phyloP scores from a whole-genome alignment of 768 basidiomycete genomes.

The Termitomyces sp. region DNA sequence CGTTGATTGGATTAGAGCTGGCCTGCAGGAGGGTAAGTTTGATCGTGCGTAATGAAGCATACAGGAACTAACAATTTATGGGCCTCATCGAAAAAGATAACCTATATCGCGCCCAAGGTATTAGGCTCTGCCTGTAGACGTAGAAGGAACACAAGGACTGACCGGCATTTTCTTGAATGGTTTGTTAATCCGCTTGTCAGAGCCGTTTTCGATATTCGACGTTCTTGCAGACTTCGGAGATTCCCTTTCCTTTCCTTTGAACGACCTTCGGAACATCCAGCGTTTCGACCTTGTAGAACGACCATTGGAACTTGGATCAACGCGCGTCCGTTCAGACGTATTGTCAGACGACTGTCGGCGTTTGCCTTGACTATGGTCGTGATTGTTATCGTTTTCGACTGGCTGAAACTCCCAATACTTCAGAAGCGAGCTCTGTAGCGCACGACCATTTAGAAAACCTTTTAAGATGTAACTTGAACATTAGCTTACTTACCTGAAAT shows the following conservation, averaged over 20 bases:
- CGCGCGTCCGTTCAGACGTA: slow-evolving; percentile 41
- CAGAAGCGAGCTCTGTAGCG: slow-evolving; percentile 56
- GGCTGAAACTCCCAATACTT: slow-evolving; percentile 72
- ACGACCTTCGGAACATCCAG: slow-evolving; percentile 29
- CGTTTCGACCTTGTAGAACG: slow-evolving; percentile 17
- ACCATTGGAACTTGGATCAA: slow-evolving; percentile 26
- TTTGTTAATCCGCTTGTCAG: slow-evolving; percentile 31
- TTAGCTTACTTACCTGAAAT: slow-evolving; percentile 60
- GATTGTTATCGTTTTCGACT: slow-evolving; percentile 22
- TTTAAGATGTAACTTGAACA: not conserved
- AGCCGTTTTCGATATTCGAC: slow-evolving; percentile 23
- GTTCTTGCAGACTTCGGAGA: slow-evolving; percentile 12
- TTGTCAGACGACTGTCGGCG: slow-evolving; percentile 26
- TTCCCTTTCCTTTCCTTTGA: slow-evolving; percentile 26
- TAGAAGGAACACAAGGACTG: not conserved
- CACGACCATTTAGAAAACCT: not conserved
- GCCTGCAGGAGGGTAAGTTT: slow-evolving; percentile 36
- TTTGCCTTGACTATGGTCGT: slow-evolving; percentile 16
- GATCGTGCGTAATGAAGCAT: not conserved
- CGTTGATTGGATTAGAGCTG: slow-evolving; percentile 69
- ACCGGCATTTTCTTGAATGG: slow-evolving; percentile 48
- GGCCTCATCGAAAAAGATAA: slow-evolving; percentile 81
- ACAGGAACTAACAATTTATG: slow-evolving; percentile 62
- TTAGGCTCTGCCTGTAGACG: not conserved
- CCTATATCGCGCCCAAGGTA: slow-evolving; percentile 20